A percentile compares a stretch with the other conserved stretches of the same genome.
phyloP scores from a whole-genome alignment of 148 eudicot species.

The Rhododendron henanense region DNA sequence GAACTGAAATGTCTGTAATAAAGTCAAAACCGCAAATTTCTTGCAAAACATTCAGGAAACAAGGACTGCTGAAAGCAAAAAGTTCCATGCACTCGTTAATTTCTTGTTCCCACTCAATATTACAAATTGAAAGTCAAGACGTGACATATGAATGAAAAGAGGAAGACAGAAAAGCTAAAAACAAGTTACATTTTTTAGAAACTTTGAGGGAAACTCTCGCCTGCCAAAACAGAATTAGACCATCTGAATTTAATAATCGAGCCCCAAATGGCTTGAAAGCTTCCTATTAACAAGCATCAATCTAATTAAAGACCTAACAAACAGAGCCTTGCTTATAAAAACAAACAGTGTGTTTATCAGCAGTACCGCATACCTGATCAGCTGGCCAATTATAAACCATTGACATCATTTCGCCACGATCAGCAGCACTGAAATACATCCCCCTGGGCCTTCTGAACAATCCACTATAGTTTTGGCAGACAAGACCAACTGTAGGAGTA shows the following conservation, averaged over 20 bases:
- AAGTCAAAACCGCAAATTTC: not conserved
- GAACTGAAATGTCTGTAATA: not conserved
- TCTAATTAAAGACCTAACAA: not conserved
- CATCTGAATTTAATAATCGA: not conserved
- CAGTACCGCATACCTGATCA: slow-evolving; percentile 58
- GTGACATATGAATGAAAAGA: not conserved
- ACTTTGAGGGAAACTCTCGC: not conserved
- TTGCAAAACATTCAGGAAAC: not conserved
- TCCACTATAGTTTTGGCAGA: slow-evolving; percentile 94
- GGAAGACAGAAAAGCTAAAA: not conserved
- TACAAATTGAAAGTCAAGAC: not conserved
- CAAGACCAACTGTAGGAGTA: slow-evolving; percentile 97
- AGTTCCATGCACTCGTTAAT: not conserved
- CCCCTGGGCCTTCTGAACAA: slow-evolving; percentile 96
- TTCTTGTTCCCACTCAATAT: slow-evolving; percentile 5
- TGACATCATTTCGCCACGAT: slow-evolving; percentile 99
- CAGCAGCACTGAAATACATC: slow-evolving; percentile 90
- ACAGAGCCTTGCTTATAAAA: not conserved
- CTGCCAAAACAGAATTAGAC: not conserved
- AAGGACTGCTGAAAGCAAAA: slow-evolving; percentile 7
- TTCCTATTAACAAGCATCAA: not conserved
- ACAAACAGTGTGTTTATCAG: not conserved
- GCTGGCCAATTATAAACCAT: slow-evolving; percentile 99
- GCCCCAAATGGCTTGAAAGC: not conserved
- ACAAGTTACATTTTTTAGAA: not conserved